Base-by-base conservation (phyloP, 257 asterid species). In the Nicotiana noctiflora region DNA sequence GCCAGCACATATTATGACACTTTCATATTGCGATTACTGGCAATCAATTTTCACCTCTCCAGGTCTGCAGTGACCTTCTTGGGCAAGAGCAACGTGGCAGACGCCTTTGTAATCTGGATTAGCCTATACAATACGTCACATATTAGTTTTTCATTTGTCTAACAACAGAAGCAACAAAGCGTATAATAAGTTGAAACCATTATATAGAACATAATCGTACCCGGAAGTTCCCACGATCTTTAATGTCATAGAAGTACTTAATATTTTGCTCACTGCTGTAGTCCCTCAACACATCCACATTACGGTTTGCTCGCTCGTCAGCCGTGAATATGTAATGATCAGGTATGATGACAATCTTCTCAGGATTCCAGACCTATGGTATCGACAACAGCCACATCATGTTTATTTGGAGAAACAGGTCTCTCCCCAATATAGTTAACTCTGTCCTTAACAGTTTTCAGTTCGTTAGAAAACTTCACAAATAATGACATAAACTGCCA, bases 41-140 rank as follows among this genome's bases (percentile, higher is more conserved):
- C 49, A 40, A 40, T 8, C 49, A 40, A 40, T 40, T 40, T 40
- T 46, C 82, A 96, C 98, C 98, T 96, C 98, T 84, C 98, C 98
- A 37, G 98, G 98, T 82, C 98, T 85, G 90, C 98, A 94, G 86
- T 96, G 98, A 82, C 99, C 99, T 89, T 96, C 99, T 88, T 96
- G 98, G 32, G 99, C 98, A 83, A 96, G 97, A 79, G 98, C 98
- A 40, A 96, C 82, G 82, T 96, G 99, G 89, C 98, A 96, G 40
- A 96, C 99, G 77, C 99, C 99, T 96, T 94, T 96, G 82, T 94
- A 92, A 82, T 96, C 98, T 19, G 97, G 98, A 87, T 96, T 96
- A 56, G 95, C 97, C 98, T 95, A 92, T 51, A 86, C 84, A 61
- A 61, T 79, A 40, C 64, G 62, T 18, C 64, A 46, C 77, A 55